Evolutionary conservation across 495 filamentous ascomycete genomes (phyloP).

Genomic region (Bathelium albidoporum): DNA sequence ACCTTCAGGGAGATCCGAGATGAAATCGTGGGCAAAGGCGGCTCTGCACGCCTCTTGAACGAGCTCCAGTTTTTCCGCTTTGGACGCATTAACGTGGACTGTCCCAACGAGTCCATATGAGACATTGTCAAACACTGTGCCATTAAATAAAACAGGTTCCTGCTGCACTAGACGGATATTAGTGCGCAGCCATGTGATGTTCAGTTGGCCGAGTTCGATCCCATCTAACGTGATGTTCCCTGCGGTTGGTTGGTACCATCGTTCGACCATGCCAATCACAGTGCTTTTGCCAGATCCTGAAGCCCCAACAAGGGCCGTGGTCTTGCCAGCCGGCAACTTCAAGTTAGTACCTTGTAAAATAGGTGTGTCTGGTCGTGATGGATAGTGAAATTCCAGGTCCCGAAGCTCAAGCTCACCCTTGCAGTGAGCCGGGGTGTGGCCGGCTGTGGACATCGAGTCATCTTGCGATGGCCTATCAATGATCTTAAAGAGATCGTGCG

Average conservation of each 20-base stretch:
- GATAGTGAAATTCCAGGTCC: conserved; percentile 46
- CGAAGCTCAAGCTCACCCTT: conserved; percentile 46
- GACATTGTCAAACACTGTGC: conserved; percentile 57
- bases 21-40: conserved; percentile 1
- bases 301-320: conserved; percentile 12
- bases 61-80: conserved; percentile 37
- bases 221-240: conserved; percentile 33
- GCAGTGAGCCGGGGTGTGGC: conserved; percentile 9
- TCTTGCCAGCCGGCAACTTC: conserved; percentile 9
- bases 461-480: conserved; percentile 14
- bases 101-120: conserved; percentile 55
- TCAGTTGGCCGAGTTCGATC: conserved; percentile 39
- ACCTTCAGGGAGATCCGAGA: conserved; percentile 11
- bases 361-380: conserved; percentile 6
- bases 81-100: not conserved
- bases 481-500: conserved; percentile 21
- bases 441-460: conserved; percentile 8
- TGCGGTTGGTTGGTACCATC: conserved; percentile 45
- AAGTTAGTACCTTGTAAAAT: conserved; percentile 24
- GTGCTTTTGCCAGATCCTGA: conserved; percentile 39
- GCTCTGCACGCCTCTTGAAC: conserved; percentile 37
- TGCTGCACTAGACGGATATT: conserved; percentile 18
- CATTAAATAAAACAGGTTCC: conserved; percentile 62
- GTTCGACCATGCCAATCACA: conserved; percentile 51
- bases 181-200: conserved; percentile 23